Percentiles rank a stretch among this genome's conserved stretches.
These are phyloP conservation scores for Candida glucosophila DNA, from an alignment of 1,139 yeast genomes.

Conservation along the genomic window DNA sequence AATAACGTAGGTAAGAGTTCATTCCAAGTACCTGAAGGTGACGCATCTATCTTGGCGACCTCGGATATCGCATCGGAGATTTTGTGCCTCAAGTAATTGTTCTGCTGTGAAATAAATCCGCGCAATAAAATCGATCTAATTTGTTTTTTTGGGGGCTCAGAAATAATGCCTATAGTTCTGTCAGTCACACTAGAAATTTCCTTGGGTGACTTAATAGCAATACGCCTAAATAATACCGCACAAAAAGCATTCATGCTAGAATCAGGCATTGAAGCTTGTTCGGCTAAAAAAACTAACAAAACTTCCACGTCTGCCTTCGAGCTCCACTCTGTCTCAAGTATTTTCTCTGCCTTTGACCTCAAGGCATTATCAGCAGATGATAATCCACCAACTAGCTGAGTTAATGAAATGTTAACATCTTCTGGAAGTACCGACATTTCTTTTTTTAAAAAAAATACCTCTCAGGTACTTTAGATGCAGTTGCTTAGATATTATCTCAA, in stretches of 20 bases:
- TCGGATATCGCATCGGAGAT: conserved; percentile 92
- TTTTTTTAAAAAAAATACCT: neutral
- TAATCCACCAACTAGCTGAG: conserved; percentile 56
- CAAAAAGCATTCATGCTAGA: conserved; percentile 53
- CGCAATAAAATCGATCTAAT: conserved; percentile 58
- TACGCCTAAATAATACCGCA: conserved; percentile 83
- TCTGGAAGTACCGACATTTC: conserved; percentile 53
- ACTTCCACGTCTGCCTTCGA: conserved; percentile 54
- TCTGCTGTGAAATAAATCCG: conserved; percentile 61
- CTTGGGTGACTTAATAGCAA: conserved; percentile 71
- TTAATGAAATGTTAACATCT: conserved; percentile 49
- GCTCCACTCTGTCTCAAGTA: conserved; percentile 71
- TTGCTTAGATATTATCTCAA: too few relatives aligned
- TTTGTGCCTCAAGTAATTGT: conserved; percentile 77
- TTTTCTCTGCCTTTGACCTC: conserved; percentile 72
- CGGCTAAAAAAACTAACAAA: conserved; percentile 71
- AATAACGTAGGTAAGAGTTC: conserved; percentile 70
- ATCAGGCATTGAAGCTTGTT: conserved; percentile 60
- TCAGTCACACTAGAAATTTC: conserved; percentile 56
- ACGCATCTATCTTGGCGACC: conserved; percentile 61
- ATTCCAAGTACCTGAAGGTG: conserved; percentile 56
- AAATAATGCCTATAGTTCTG: conserved; percentile 66
- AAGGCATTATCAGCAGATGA: conserved; percentile 68
- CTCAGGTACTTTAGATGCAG: too few relatives aligned
- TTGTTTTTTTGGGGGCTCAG: conserved; percentile 50